phyloP scores from a whole-genome alignment of 352 stramenopile genomes.

The Globisporangium viniferum region DNA sequence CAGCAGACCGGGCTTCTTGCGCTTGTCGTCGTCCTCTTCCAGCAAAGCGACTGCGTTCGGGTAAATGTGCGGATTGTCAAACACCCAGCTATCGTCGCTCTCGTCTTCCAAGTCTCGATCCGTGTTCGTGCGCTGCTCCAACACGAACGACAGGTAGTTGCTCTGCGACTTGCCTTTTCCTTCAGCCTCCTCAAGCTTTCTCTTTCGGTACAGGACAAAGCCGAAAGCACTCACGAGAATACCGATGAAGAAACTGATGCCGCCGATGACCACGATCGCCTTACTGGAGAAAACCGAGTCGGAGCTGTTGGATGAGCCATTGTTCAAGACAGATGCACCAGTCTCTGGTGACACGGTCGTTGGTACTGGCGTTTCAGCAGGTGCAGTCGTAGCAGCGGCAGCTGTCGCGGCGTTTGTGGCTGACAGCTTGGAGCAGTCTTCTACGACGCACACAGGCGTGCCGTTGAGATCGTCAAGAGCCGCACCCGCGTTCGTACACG shows the following conservation, averaged over 20 bases:
- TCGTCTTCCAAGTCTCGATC: conserved; percentile 38
- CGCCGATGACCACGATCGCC: conserved; percentile 47
- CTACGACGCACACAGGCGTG: conserved; percentile 10
- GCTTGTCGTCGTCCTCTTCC: conserved; percentile 46
- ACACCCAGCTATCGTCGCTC: conserved; percentile 45
- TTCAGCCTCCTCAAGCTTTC: conserved; percentile 19
- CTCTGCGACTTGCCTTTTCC: conserved; percentile 23
- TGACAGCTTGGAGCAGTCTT: conserved; percentile 5
- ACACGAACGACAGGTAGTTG: conserved; percentile 27
- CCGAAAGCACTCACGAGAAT: conserved; percentile 35
- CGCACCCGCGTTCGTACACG: neutral
- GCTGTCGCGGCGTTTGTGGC: neutral
- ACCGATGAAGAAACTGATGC: conserved; percentile 44
- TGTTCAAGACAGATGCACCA: conserved; percentile 1
- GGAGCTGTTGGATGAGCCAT: conserved; percentile 4
- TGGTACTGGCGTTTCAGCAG: neutral
- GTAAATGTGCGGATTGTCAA: conserved; percentile 33
- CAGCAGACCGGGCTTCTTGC: conserved; percentile 47
- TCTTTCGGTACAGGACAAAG: conserved; percentile 34
- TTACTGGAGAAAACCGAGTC: conserved; percentile 35
- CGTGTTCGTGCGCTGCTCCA: conserved; percentile 24
- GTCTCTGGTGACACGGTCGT: neutral
- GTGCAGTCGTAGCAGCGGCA: neutral
- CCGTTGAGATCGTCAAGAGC: conserved; percentile 4
- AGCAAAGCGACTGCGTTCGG: conserved; percentile 54